Percentiles rank a stretch among this genome's conserved stretches.
Evolutionary conservation across 495 filamentous ascomycete species (phyloP).

Genomic region (Penicillium atrosanguineum): DNA sequence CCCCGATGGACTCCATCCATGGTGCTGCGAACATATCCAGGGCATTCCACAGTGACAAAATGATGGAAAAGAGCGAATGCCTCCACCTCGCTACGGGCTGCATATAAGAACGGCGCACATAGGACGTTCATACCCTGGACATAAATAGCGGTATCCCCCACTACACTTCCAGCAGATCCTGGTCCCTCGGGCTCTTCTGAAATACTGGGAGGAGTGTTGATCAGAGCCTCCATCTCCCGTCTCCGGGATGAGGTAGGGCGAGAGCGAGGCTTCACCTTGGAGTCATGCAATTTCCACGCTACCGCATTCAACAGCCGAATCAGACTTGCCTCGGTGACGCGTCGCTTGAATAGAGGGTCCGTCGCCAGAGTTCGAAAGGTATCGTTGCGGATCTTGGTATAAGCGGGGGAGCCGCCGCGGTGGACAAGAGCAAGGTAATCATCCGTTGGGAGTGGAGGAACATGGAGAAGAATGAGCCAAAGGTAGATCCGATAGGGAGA

Average conservation of each 20-base stretch:
- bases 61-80: slow-evolving; percentile 88
- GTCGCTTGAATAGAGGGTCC: slow-evolving; percentile 90
- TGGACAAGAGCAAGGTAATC: slow-evolving; percentile 87
- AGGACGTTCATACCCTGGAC: slow-evolving; percentile 99
- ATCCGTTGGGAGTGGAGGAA: slow-evolving; percentile 78
- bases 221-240: slow-evolving; percentile 38
- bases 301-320: slow-evolving; percentile 96
- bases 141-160: slow-evolving; percentile 72
- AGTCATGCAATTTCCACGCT: slow-evolving; percentile 89
- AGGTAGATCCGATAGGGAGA: slow-evolving; percentile 93
- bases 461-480: slow-evolving; percentile 88
- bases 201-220: slow-evolving; percentile 44
- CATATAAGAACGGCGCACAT: slow-evolving; percentile 95
- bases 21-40: slow-evolving; percentile 88
- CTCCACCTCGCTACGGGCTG: slow-evolving; percentile 89
- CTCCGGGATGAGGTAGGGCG: slow-evolving; percentile 37
- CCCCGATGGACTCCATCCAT: slow-evolving; percentile 98
- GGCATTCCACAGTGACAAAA: slow-evolving; percentile 85
- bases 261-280: slow-evolving; percentile 48
- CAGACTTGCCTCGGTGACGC: slow-evolving; percentile 91
- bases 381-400: slow-evolving; percentile 97
- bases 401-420: slow-evolving; percentile 87
- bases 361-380: slow-evolving; percentile 95
- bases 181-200: slow-evolving; percentile 36
- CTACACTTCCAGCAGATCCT: slow-evolving; percentile 9